Conservation (phyloP, 2,329 filamentous ascomycete species). For the Calcarisporium arbuscula region DNA sequence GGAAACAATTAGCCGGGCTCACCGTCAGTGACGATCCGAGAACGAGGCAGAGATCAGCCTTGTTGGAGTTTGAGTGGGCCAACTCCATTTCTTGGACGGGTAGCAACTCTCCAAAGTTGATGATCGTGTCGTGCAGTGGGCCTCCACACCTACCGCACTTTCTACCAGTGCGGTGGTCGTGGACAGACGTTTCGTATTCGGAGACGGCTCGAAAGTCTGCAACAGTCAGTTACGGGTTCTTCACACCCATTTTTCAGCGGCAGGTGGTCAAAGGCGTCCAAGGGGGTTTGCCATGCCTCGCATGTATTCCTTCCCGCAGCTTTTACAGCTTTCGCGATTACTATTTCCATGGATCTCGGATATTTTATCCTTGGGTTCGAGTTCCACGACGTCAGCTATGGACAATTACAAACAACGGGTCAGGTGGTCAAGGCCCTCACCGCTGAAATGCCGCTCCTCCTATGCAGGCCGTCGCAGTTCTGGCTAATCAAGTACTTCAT, state of each 20-base stretch:
- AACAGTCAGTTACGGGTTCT: no score
- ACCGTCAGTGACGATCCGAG: slow-evolving; percentile 40
- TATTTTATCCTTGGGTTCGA: slow-evolving; percentile 27
- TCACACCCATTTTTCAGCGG: no score
- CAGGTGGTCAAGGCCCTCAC: slow-evolving; percentile 16
- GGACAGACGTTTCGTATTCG: slow-evolving; percentile 32
- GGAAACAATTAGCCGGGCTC: slow-evolving; percentile 34
- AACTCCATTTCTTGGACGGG: slow-evolving; percentile 22
- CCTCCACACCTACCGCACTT: slow-evolving; percentile 34
- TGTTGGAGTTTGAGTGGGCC: slow-evolving; percentile 29
- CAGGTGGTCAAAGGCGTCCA: rapidly evolving
- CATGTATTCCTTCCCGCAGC: slow-evolving; percentile 40
- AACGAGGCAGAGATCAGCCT: slow-evolving; percentile 38
- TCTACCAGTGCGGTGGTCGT: slow-evolving; percentile 40
- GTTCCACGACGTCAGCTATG: background rate
- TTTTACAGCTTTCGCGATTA: slow-evolving; percentile 37
- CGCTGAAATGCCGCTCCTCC: slow-evolving; percentile 38
- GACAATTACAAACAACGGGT: background rate
- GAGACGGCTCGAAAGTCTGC: slow-evolving; percentile 38
- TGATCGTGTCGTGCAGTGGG: slow-evolving; percentile 34
- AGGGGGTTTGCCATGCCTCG: slow-evolving; percentile 21
- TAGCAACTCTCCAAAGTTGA: slow-evolving; percentile 37
- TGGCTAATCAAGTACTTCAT: slow-evolving; percentile 39
- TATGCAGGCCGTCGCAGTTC: slow-evolving; percentile 30
- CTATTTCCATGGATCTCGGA: slow-evolving; percentile 43